Evolutionary conservation across 768 basidiomycete genomes (phyloP).

Genomic region (Tephrocybe sp.): DNA sequence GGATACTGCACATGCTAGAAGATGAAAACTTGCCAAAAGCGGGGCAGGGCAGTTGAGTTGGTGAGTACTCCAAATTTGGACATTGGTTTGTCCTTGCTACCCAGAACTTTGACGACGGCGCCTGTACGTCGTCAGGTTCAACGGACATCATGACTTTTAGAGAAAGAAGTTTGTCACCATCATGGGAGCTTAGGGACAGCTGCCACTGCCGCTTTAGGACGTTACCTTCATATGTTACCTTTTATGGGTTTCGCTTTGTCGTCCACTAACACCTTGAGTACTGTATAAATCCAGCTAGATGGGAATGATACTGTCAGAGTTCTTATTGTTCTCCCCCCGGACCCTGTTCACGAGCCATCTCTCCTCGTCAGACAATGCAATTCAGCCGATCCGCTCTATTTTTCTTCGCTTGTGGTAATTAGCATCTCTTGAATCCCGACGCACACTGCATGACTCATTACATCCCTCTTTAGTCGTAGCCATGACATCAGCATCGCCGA

Average conservation of each 20-base stretch:
- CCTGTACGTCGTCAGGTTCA: neutral
- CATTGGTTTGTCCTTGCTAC: slow-evolving; percentile 10
- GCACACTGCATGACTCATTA: neutral
- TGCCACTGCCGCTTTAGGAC: slow-evolving; percentile 12
- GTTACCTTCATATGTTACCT: slow-evolving; percentile 20
- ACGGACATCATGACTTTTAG: neutral
- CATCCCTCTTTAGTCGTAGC: slow-evolving; percentile 17
- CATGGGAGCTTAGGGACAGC: too few species aligned
- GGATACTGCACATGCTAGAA: neutral
- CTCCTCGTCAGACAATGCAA: slow-evolving; percentile 24
- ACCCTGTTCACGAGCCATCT: neutral
- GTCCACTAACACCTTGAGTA: neutral
- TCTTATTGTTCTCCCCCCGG: slow-evolving; percentile 12
- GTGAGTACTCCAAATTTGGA: slow-evolving; percentile 6
- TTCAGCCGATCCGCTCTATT: slow-evolving; percentile 23
- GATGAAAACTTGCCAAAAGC: neutral
- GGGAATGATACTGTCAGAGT: slow-evolving; percentile 8
- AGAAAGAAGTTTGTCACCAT: neutral
- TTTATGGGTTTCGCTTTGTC: slow-evolving; percentile 22
- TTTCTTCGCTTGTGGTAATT: slow-evolving; percentile 28
- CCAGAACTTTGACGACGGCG: neutral
- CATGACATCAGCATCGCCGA: slow-evolving; percentile 25
- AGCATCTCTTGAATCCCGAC: neutral
- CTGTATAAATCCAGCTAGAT: slow-evolving; percentile 7
- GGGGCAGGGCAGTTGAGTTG: slow-evolving; percentile 10